phyloP scores from a whole-genome alignment of 192 early-diverging fungal species.

The Chytriomyces sp. region DNA sequence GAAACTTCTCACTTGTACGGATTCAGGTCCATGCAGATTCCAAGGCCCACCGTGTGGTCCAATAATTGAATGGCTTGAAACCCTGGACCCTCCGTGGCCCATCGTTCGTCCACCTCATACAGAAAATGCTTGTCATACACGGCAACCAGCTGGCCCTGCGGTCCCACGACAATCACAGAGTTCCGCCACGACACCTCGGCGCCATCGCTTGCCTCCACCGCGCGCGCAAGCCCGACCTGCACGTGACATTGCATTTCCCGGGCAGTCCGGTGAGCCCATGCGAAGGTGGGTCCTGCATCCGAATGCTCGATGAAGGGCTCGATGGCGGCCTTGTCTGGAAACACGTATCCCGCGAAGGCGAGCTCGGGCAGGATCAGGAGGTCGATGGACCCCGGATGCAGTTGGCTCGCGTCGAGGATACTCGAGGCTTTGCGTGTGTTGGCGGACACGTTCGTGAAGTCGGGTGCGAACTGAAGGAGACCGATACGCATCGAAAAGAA shows the following conservation, averaged over 20 bases:
- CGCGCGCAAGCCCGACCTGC: constrained; percentile 72
- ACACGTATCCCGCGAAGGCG: constrained; percentile 77
- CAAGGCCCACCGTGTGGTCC: constrained; percentile 62
- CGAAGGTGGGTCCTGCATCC: constrained; percentile 52
- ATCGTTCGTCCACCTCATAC: constrained; percentile 70
- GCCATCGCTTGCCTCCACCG: background rate
- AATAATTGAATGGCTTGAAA: constrained; percentile 39
- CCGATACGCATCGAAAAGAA: constrained; percentile 8
- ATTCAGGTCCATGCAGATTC: constrained; percentile 87
- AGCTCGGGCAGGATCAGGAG: constrained; percentile 77
- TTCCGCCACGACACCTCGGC: constrained; percentile 55
- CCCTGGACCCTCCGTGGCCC: constrained; percentile 71
- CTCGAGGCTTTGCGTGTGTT: constrained; percentile 42
- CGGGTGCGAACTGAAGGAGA: constrained; percentile 53
- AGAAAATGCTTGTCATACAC: constrained; percentile 75
- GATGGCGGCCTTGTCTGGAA: constrained; percentile 60
- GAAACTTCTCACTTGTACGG: constrained; percentile 48
- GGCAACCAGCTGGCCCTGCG: constrained; percentile 40
- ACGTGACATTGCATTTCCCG: constrained; percentile 55
- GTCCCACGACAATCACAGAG: constrained; percentile 60
- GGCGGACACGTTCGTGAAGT: constrained; percentile 28
- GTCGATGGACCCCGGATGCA: constrained; percentile 47
- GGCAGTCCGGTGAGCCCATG: constrained; percentile 66
- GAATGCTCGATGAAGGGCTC: constrained; percentile 58
- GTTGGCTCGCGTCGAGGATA: constrained; percentile 29